Evolutionary conservation across 257 asterid species (phyloP), one percentile per base, ranked within the genome.

Genomic region (Salvia hispanica): DNA sequence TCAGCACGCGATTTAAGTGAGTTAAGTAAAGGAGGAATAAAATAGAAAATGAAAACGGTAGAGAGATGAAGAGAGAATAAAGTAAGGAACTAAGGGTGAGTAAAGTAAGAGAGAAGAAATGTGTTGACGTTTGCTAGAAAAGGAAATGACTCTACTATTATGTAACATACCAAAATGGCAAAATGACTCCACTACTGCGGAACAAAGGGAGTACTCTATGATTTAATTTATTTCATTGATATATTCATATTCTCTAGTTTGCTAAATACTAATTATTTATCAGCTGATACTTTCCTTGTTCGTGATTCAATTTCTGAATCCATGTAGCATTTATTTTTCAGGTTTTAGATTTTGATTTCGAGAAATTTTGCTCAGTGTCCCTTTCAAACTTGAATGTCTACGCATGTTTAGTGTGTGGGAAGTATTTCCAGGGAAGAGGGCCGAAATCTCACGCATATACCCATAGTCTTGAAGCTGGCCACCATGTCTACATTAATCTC

Each of bases 331-430:
- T 25, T 25, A 25, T 2, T 25, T 25, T 50, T 51, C 95, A 94
- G 99, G 99, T 94, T 51, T 77, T 94, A 76, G 97, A 94, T 86
- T 94, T 94, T 64, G 99, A 94, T 78, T 94, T 94, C 13, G 99
- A 94, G 86, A 94, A 75, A 69, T 88, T 87, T 74, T 94, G 99
- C 77, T 94, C 99, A 0, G 97, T 94, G 15, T 94, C 99, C 47
- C 96, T 94, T 13, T 85, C 96, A 59, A 94, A 94, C 81, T 73
- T 94, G 89, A 94, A 94, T 58, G 97, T 94, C 46, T 94, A 91
- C 74, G 99, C 96, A 11, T 94, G 99, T 79, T 81, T 94, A 79
- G 96, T 91, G 64, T 94, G 99, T 62, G 99, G 99, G 53, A 94
- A 91, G 76, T 94, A 94, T 80, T 94, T 69, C 81, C 99, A 91